These are phyloP conservation scores for Hibiscus tridactylites DNA, from an alignment of 345 rosid species.

Conservation along the genomic window DNA sequence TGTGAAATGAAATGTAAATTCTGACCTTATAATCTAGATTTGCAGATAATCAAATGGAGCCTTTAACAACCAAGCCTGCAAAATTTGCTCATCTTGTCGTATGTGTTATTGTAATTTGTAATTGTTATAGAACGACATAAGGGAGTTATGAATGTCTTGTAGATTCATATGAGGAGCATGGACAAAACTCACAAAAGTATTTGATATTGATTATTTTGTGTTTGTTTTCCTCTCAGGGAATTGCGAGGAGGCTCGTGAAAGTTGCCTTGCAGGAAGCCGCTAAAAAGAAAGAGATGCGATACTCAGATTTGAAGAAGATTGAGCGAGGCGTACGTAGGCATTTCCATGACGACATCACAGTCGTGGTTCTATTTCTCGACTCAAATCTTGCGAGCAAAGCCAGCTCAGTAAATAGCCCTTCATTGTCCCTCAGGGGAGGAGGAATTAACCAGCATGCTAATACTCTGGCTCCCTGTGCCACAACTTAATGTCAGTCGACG, in stretches of 20 bases:
- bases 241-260: conserved; percentile 62
- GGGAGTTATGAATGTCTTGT: not conserved
- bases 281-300: conserved; percentile 59
- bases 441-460: conserved; percentile 49
- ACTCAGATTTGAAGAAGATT: conserved; percentile 67
- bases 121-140: not conserved
- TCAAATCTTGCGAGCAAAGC: conserved; percentile 64
- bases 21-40: not conserved
- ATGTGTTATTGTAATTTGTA: not conserved
- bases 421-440: conserved; percentile 67
- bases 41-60: not conserved
- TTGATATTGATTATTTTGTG: not conserved
- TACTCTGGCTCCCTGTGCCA: conserved; percentile 31
- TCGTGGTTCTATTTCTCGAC: conserved; percentile 51
- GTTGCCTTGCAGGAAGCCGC: conserved; percentile 47
- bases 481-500: conserved; percentile 13
- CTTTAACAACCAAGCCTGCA: not conserved
- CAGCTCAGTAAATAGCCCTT: conserved; percentile 48
- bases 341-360: conserved; percentile 75
- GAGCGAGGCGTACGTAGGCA: conserved; percentile 70
- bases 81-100: not conserved
- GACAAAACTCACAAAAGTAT: not conserved
- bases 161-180: not conserved
- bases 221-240: conserved; percentile 36
- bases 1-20: not conserved